Evolutionary conservation across 495 filamentous ascomycete genomes (phyloP), one percentile per base, ranked within the genome.

Genomic region (Neurospora tetrasperma): DNA sequence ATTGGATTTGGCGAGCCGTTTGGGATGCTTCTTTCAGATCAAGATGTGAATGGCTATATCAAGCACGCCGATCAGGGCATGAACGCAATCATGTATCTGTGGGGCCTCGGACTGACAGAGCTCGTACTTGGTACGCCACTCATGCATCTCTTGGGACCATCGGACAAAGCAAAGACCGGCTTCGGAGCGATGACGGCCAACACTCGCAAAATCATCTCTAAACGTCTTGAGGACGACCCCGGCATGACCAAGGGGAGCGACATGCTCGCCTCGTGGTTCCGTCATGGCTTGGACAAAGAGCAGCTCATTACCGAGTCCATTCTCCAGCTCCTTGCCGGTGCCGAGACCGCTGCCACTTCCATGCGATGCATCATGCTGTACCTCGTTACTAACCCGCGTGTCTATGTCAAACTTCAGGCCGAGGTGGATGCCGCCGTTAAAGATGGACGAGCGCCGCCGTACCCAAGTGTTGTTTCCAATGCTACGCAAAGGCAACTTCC

Each of bases 331-430:
- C 76, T 78, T 12, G 82, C 77, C 0, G 89, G 89, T 10, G 84
- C 85, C 18, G 90, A 92, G 72, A 90, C 90, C 7, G 89, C 88
- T 0, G 88, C 88, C 0, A 89, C 88, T 4, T 83, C 88, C 27
- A 84, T 91, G 74, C 84, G 88, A 69, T 84, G 81, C 3, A 82
- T 87, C 46, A 82, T 91, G 74, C 78, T 86, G n/a, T 85, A 86
- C 73, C 76, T 91, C 20, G 78, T 90, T 23, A 77, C 79, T 2
- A 80, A 86, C 69, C 78, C 80, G 9, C 70, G 74, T 0, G 81
- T 86, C 14, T 90, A 89, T 73, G 78, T 77, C 14, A 85, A 81
- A 69, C 83, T 92, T 73, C 84, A 87, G 79, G 78, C 76, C 1
- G 90, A 92, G 74, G 88, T 92, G 41, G 84, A 88, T 69, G 70